Evolutionary conservation across 2,329 filamentous ascomycete species (phyloP), one percentile per base, ranked within the genome.

Genomic region (Aspergillus eucalypticola): DNA sequence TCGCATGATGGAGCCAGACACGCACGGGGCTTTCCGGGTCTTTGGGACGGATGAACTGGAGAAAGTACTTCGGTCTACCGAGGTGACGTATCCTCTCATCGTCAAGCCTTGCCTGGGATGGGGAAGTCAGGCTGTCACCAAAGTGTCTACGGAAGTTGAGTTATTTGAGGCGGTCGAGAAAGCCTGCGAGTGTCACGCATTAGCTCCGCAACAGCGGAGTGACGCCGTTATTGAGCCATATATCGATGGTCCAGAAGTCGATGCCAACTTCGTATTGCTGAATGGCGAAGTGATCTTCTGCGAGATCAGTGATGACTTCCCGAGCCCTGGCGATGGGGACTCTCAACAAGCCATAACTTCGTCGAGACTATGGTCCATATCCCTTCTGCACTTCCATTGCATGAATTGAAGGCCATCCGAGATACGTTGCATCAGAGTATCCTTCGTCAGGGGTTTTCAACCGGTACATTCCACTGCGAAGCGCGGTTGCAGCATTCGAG

Each of bases 261-360:
- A 66, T n/a, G 50, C 49, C 23, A 66, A 67, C 25, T 54, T 68
- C 21, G 61, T 66, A 3, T 49, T 66, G 3, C 41, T 35, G 5
- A 56, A 68, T 10, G 60, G 60, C 1, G 60, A 67, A 25, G 11
- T 61, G 0, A 38, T 67, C 6, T 64, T 64, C n/a, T 56, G 44
- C 29, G 65, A 67, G 25, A 17, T 62, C 3, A 60, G 32, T 3
- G 63, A 67, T 23, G 56, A 65, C 11, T 60, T 65, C 17, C 65
- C 65, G 8, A 53, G 64, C 32, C 15, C 27, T 8, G 62, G 46
- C 0, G 60, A 64, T 23, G 11, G 15, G 15, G 42, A 41, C 23
- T 5, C 3, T 1, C 17, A 21, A 10, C 17, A 15, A 21, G 15
- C 8, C 38, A 27, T 13, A 52, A 38, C 5, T 64, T 64, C 23